Evolutionary conservation across 2,329 filamentous ascomycete species (phyloP).

Genomic region (Akanthomyces lecanii): DNA sequence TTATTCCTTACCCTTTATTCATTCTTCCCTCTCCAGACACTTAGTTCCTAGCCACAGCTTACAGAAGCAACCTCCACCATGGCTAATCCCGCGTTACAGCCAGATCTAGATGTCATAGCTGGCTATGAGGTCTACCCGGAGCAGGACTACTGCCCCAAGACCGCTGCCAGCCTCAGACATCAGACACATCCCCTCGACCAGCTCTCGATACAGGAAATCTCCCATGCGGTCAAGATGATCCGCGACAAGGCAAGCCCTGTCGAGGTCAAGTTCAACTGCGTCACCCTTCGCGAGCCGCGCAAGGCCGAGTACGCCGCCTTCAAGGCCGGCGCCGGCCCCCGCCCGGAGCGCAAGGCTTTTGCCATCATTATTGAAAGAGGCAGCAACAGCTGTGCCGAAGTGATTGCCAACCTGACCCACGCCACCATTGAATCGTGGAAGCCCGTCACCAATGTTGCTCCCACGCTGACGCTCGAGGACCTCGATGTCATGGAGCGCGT

Average conservation of each 20-base stretch:
- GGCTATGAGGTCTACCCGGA: slow-evolving; percentile 40
- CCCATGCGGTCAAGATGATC: slow-evolving; percentile 45
- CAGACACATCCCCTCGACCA: slow-evolving; percentile 43
- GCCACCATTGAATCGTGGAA: slow-evolving; percentile 41
- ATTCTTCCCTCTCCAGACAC: neutral
- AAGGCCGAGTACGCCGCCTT: slow-evolving; percentile 62
- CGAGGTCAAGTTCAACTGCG: slow-evolving; percentile 51
- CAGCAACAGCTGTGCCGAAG: slow-evolving; percentile 41
- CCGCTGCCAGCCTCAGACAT: slow-evolving; percentile 32
- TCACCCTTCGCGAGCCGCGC: slow-evolving; percentile 61
- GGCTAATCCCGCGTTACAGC: slow-evolving; percentile 21
- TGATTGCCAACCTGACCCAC: slow-evolving; percentile 46
- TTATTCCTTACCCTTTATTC: too few species aligned
- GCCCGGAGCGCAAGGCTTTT: slow-evolving; percentile 46
- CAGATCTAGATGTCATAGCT: slow-evolving; percentile 40
- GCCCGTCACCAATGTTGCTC: slow-evolving; percentile 42
- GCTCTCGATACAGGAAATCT: slow-evolving; percentile 52
- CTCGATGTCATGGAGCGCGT: slow-evolving; percentile 69
- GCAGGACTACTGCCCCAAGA: slow-evolving; percentile 38
- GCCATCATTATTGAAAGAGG: slow-evolving; percentile 44
- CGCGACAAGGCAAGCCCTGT: slow-evolving; percentile 33
- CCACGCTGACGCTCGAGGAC: slow-evolving; percentile 71
- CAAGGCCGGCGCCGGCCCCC: slow-evolving; percentile 44
- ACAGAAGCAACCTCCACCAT: slow-evolving; percentile 17
- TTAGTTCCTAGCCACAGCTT: neutral